Conservation (phyloP, 2,329 filamentous ascomycete genomes). For the Colletotrichum sp. region DNA sequence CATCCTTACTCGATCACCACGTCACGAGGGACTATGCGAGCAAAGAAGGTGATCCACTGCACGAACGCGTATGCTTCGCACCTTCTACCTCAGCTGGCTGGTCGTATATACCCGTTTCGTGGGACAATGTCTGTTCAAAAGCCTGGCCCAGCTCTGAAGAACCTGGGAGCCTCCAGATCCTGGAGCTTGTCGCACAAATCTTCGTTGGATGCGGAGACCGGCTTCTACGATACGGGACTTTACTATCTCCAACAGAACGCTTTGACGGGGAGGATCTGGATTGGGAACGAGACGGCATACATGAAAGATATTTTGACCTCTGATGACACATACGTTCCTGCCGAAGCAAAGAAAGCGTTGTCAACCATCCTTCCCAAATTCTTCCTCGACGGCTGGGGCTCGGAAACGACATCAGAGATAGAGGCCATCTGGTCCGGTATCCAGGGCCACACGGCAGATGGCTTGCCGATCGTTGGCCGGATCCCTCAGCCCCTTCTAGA, state of each 20-base stretch:
- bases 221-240: not conserved
- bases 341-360: not conserved
- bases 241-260: slow-evolving; percentile 22
- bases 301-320: slow-evolving; percentile 1
- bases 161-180: slow-evolving; percentile 6
- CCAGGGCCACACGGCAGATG: slow-evolving; percentile 13
- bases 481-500: not conserved
- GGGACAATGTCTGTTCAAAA: slow-evolving; percentile 49
- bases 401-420: not conserved
- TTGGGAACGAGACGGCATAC: slow-evolving; percentile 11
- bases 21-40: slow-evolving; percentile 36
- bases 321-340: slow-evolving; percentile 3
- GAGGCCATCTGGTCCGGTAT: slow-evolving; percentile 10
- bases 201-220: not conserved
- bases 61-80: slow-evolving; percentile 47
- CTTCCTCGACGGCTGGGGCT: not conserved
- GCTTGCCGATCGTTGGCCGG: slow-evolving; percentile 14
- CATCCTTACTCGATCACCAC: slow-evolving; percentile 37
- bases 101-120: slow-evolving; percentile 40
- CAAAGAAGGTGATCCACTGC: slow-evolving; percentile 42
- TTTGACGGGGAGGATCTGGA: not conserved
- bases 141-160: slow-evolving; percentile 23
- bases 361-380: not conserved
- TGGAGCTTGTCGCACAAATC: slow-evolving; percentile 20
- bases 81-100: slow-evolving; percentile 42